phyloP scores from a whole-genome alignment of 1,284 basidiomycete species.

The Pholiota adiposa region DNA sequence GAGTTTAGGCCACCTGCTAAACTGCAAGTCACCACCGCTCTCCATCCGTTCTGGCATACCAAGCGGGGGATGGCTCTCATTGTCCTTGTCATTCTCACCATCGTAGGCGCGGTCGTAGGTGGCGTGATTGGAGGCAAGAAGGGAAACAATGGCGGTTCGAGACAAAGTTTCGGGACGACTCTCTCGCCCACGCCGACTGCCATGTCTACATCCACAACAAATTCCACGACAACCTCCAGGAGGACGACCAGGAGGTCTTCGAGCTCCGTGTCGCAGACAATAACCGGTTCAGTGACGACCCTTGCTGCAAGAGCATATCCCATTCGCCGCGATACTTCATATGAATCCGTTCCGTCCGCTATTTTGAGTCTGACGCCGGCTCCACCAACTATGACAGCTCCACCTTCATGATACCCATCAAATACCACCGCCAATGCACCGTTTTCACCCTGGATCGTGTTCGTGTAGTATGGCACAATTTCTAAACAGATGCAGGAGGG shows the following conservation, averaged over 20 bases:
- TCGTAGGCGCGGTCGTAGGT: conserved; percentile 60
- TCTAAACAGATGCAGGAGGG: no score
- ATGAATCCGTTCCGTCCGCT: neutral
- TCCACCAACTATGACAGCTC: neutral
- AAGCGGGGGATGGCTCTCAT: conserved; percentile 19
- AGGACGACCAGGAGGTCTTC: neutral
- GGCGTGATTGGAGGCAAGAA: conserved; percentile 61
- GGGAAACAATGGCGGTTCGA: conserved; percentile 26
- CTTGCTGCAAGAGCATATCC: neutral
- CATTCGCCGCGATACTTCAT: neutral
- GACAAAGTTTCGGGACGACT: neutral
- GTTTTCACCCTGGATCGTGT: neutral
- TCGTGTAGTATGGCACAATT: neutral
- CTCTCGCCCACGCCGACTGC: neutral
- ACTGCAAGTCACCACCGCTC: conserved; percentile 19
- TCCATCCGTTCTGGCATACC: conserved; percentile 23
- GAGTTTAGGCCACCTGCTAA: conserved; percentile 1
- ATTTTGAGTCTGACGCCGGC: neutral
- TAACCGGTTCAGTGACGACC: neutral
- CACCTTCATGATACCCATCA: neutral
- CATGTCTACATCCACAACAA: neutral
- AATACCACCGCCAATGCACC: neutral
- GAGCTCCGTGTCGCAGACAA: neutral
- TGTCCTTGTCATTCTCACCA: conserved; percentile 33
- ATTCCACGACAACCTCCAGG: neutral